Base-by-base conservation (phyloP, 1,139 yeast genomes). In the Citeromyces hawaiiensis region DNA sequence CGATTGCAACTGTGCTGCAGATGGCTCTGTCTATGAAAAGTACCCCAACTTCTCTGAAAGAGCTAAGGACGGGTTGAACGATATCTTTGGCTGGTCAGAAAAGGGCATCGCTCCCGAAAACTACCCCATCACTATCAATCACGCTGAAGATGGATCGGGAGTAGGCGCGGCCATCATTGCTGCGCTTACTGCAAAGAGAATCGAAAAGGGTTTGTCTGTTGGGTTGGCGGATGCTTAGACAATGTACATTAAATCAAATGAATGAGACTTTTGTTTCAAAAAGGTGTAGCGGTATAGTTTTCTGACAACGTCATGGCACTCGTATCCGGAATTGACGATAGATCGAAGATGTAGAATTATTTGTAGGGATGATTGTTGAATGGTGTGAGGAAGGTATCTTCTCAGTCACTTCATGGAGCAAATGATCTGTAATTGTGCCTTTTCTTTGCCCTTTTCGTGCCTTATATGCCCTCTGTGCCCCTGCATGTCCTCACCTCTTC, bases 81-180 rank as follows among this genome's bases (percentile, higher is more conserved):
- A 87, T 56, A 85, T 91, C 50, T 85, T 86, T 58, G 91, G 71
- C 49, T 88, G 96, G 96, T 67, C 69, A 35, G 50, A 57, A 40
- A 61, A 63, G 21, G 29, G 29, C 7, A 19, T 19, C 17, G 27
- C 25, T n/a, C 31, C 27, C 7, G 29, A 15, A 10, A 16, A 38
- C 17, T 36, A 86, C 58, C 96, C 97, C 47, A 77, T 91, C 56
- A 63, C 69, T 50, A 76, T 88, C 53, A 85, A 82, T 35, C 81
- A 87, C 43, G 97, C 98, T 46, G 96, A 88, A 64, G 98, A 91
- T 65, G 99, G 98, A 51, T 81, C 94, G 38, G 98, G 98, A 66
- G 97, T 85, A 37, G 98, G 98, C 56, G 98, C 98, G 41, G 98
- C 97, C 40, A 74, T 91, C 51, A 91, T 91, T 64, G 97, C 98